phyloP scores from a whole-genome alignment of 2,329 filamentous ascomycete species.

The Fusarium hostae region DNA sequence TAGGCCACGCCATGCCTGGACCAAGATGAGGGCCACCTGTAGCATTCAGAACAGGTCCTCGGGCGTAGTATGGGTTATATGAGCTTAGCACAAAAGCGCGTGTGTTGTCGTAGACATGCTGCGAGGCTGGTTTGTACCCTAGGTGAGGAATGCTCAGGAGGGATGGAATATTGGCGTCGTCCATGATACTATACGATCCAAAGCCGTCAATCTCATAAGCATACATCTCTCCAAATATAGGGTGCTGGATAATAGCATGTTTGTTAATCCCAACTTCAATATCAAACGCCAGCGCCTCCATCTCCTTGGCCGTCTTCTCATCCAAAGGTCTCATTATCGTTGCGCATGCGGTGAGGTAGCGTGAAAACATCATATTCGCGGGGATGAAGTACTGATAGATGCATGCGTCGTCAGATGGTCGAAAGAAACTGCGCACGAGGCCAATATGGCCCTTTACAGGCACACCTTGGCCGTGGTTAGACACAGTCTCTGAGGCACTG shows the following conservation, averaged over 20 bases:
- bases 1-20: slow-evolving; percentile 84
- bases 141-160: slow-evolving; percentile 70
- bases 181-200: slow-evolving; percentile 69
- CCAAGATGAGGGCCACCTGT: slow-evolving; percentile 65
- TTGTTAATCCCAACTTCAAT: slow-evolving; percentile 76
- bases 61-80: slow-evolving; percentile 79
- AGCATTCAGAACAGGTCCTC: slow-evolving; percentile 62
- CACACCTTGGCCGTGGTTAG: slow-evolving; percentile 80
- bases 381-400: slow-evolving; percentile 90
- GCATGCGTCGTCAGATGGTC: slow-evolving; percentile 89
- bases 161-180: slow-evolving; percentile 72
- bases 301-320: slow-evolving; percentile 64
- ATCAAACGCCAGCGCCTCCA: slow-evolving; percentile 64
- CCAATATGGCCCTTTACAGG: slow-evolving; percentile 83
- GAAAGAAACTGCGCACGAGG: slow-evolving; percentile 86
- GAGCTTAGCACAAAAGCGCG: slow-evolving; percentile 77
- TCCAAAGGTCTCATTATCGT: slow-evolving; percentile 58
- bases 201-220: slow-evolving; percentile 78
- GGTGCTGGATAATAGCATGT: slow-evolving; percentile 72
- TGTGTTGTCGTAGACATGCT: slow-evolving; percentile 75
- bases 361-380: slow-evolving; percentile 85
- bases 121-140: slow-evolving; percentile 69
- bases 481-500: slow-evolving; percentile 82
- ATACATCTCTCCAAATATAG: slow-evolving; percentile 72
- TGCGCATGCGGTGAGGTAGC: slow-evolving; percentile 65